phyloP scores from a whole-genome alignment of 1,139 yeast genomes.

The Geotrichum reessii region DNA sequence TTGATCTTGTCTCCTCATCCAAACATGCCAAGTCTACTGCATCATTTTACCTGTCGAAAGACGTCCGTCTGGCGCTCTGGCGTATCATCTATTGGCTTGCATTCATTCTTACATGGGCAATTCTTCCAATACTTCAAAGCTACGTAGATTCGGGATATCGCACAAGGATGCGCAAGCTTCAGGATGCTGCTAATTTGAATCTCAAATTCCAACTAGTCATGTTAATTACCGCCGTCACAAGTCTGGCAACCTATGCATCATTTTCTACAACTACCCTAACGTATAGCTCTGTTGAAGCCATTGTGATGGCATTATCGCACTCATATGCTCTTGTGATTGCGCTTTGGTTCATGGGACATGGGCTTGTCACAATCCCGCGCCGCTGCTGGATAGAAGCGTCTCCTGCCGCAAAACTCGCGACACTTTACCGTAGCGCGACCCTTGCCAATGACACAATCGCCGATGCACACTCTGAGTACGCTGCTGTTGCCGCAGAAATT shows the following conservation, averaged over 20 bases:
- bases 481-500: slow-evolving; percentile 62
- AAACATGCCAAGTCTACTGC: slow-evolving; percentile 24
- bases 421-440: slow-evolving; percentile 53
- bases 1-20: slow-evolving; percentile 43
- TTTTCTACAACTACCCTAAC: slow-evolving; percentile 56
- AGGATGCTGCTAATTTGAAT: slow-evolving; percentile 54
- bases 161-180: slow-evolving; percentile 42
- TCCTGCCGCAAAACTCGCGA: slow-evolving; percentile 38
- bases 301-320: slow-evolving; percentile 71
- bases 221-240: slow-evolving; percentile 49
- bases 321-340: slow-evolving; percentile 70
- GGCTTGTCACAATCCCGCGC: slow-evolving; percentile 63
- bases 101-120: slow-evolving; percentile 62
- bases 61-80: slow-evolving; percentile 56
- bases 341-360: slow-evolving; percentile 82
- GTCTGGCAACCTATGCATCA: slow-evolving; percentile 48
- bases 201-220: slow-evolving; percentile 56
- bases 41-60: slow-evolving; percentile 42
- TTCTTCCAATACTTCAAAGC: slow-evolving; percentile 67
- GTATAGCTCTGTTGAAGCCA: slow-evolving; percentile 50
- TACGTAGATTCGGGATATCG: slow-evolving; percentile 67
- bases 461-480: slow-evolving; percentile 57
- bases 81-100: slow-evolving; percentile 75
- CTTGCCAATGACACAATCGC: slow-evolving; percentile 54
- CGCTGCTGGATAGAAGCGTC: slow-evolving; percentile 49